A percentile compares a stretch with the other conserved stretches of the same genome.
Evolutionary conservation across 129 eudicot species (phyloP).

Genomic region (Arctium minus): DNA sequence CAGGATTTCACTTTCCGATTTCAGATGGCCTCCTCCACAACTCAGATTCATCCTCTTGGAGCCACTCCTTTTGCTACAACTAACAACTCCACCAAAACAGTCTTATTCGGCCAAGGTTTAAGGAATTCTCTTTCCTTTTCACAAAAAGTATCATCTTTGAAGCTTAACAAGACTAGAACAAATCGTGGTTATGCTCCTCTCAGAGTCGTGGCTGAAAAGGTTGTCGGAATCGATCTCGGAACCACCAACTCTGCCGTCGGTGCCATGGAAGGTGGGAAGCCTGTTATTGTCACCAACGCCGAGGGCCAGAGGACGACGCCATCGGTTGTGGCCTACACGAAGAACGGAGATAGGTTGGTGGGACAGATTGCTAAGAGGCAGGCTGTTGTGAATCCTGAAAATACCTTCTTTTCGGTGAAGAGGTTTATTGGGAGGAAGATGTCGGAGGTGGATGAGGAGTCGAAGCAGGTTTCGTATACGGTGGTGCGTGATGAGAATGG

Average conservation of each 20-base stretch:
- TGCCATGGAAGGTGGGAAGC: constrained; percentile 98
- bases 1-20: neutral
- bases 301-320: constrained; percentile 98
- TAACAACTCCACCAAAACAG: constrained; percentile 29
- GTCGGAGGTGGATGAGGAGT: constrained; percentile 93
- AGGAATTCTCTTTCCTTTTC: constrained; percentile 28
- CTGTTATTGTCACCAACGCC: constrained; percentile 77
- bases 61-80: constrained; percentile 20
- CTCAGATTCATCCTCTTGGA: constrained; percentile 59
- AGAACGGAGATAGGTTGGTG: constrained; percentile 77
- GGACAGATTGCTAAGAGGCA: constrained; percentile 98
- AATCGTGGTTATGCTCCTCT: constrained; percentile 21
- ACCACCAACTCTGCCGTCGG: constrained; percentile 95
- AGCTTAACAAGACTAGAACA: constrained; percentile 20
- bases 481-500: constrained; percentile 95
- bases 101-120: constrained; percentile 45
- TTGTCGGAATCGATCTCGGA: constrained; percentile 89
- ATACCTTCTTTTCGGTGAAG: constrained; percentile 84
- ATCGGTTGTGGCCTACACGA: constrained; percentile 92
- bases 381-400: constrained; percentile 95
- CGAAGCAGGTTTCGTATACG: constrained; percentile 81
- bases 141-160: constrained; percentile 21
- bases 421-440: constrained; percentile 95
- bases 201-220: constrained; percentile 75
- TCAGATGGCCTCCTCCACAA: constrained; percentile 59